Conservation (phyloP, 2,329 filamentous ascomycete genomes). For the Ceratocystiopsis brevicomis region DNA sequence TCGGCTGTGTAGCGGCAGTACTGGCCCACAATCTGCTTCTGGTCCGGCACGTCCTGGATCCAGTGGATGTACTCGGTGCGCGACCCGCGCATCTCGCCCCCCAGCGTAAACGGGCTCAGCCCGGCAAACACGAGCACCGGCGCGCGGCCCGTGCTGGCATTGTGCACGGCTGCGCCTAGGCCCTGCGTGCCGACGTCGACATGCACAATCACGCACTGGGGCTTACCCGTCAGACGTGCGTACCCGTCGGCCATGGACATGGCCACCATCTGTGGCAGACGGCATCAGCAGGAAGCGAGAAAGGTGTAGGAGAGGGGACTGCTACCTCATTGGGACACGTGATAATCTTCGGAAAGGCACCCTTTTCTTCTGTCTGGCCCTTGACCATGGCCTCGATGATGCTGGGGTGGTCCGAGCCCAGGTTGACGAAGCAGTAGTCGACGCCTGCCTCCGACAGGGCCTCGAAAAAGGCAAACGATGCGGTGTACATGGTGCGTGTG, state of each 20-base stretch:
- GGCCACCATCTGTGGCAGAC: constrained; percentile 43
- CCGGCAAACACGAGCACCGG: constrained; percentile 35
- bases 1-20: constrained; percentile 74
- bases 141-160: constrained; percentile 47
- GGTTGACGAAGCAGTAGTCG: constrained; percentile 39
- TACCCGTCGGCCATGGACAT: constrained; percentile 61
- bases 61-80: constrained; percentile 25
- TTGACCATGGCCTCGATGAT: constrained; percentile 62
- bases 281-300: background rate
- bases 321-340: constrained; percentile 54
- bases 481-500: constrained; percentile 38
- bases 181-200: constrained; percentile 60
- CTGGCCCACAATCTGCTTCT: constrained; percentile 42
- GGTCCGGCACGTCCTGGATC: constrained; percentile 19
- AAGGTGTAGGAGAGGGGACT: too few species aligned
- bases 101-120: constrained; percentile 22
- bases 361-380: constrained; percentile 43
- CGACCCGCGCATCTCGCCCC: constrained; percentile 22
- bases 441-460: constrained; percentile 53
- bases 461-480: constrained; percentile 69
- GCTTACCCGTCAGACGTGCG: constrained; percentile 44
- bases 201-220: constrained; percentile 53
- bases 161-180: constrained; percentile 52
- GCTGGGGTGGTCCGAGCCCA: constrained; percentile 45
- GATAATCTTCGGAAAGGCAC: constrained; percentile 45